Evolutionary conservation across 2,329 filamentous ascomycete species (phyloP), one percentile per base, ranked within the genome.

Genomic region (Ilyonectria robusta): DNA sequence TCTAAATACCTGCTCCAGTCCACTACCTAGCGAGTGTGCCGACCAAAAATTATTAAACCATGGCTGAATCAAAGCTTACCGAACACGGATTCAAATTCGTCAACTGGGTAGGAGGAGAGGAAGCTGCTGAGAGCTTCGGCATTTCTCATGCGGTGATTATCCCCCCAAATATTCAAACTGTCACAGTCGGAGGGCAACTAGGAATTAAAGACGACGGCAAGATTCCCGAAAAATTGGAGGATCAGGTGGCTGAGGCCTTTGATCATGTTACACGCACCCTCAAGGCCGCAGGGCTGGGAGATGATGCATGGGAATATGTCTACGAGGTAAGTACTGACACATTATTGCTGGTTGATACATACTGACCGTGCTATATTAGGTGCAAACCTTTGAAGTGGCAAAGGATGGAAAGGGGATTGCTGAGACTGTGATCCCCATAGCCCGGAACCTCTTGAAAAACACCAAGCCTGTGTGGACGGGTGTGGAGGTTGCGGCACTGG

Each of bases 281-380:
- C 2, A 54, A 57, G 7, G 63, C 63, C n/a, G 57, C 50, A 3
- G 63, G 63, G 10, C 44, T 66, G 8, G 63, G 63, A 3, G 63
- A 66, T 3, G 63, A 66, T 66, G 63, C 63, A 8, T 66, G 51
- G 44, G 57, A 66, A 57, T 47, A 66, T 19, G 58, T 66, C 13
- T 66, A 66, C 19, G 44, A 40, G 31, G 63, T 57, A 57, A 44
- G 50, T 29, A 31, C 37, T 31, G 10, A 63, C 60, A 26, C 26
- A 6, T 4, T 26, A 26, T 26, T 6, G 5, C 26, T 26, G 1
- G 26, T 26, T 26, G 5, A 26, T 26, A 26, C 4, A 26, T 26
- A 6, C 37, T 31, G 10, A 63, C 60, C 6, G n/a, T 21, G 21
- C 2, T 15, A 13, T 5, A 1, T 17, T 35, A 66, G 63, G 33